Evolutionary conservation across 768 basidiomycete species (phyloP).

Genomic region (Mycena rosella): DNA sequence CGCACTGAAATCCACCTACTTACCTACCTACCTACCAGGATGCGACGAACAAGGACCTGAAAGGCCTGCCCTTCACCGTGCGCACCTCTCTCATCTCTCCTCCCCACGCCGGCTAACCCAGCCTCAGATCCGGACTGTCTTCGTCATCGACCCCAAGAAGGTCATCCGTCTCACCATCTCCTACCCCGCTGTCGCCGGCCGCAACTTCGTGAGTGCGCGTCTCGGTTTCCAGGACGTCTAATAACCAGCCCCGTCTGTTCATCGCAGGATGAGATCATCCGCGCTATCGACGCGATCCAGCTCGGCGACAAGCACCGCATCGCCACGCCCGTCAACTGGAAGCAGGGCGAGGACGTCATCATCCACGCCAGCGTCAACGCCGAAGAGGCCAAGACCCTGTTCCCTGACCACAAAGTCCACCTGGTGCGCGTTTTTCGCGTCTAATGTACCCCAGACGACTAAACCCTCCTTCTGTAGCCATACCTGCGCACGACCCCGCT

Average conservation of each 20-base stretch:
- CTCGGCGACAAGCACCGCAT: conserved; percentile 88
- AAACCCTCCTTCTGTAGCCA: conserved; percentile 59
- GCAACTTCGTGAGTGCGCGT: conserved; percentile 75
- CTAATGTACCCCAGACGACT: conserved; percentile 1
- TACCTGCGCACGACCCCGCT: conserved; percentile 93
- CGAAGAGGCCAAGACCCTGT: conserved; percentile 92
- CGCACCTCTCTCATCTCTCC: too few species aligned
- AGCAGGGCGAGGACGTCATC: conserved; percentile 93
- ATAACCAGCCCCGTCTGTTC: background rate
- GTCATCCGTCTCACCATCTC: conserved; percentile 89
- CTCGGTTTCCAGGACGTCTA: background rate
- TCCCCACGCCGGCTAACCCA: conserved; percentile 1
- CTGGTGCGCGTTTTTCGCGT: conserved; percentile 63
- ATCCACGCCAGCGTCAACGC: conserved; percentile 86
- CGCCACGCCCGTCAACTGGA: conserved; percentile 96
- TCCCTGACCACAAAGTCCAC: conserved; percentile 86
- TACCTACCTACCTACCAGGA: too few species aligned
- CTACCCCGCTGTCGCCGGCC: conserved; percentile 96
- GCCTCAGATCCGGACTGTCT: conserved; percentile 92
- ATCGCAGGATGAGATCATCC: conserved; percentile 63
- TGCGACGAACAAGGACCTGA: conserved; percentile 86
- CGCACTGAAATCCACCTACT: too few species aligned
- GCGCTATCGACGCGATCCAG: conserved; percentile 94
- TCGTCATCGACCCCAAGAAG: conserved; percentile 97
- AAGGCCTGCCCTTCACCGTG: conserved; percentile 95